Base-by-base conservation (phyloP, 306 rosid species). In the Medicago lupulina region DNA sequence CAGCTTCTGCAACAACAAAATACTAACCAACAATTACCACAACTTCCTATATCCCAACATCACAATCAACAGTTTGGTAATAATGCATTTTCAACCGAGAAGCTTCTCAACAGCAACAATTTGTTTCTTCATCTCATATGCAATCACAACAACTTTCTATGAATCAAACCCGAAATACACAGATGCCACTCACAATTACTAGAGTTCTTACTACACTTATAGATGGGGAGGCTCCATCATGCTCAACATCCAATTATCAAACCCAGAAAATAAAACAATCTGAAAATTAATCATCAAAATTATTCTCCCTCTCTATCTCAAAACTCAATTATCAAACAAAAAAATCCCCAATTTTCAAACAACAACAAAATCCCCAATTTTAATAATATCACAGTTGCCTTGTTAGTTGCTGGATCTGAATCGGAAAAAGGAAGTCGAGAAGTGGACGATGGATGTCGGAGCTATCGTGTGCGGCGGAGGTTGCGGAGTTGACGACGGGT, bases 181-280 rank as follows among this genome's bases (percentile, higher is more conserved):
- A 83, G 67, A 90, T 92, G 82, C 88, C 93, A 36, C 88, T 76
- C 70, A 62, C 82, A 70, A 76, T 78, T 71, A 89, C 89, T 62
- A 86, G 91, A 86, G 89, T 82, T 71, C 93, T 88, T 78, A 92
- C 98, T 41, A 89, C 85, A 67, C 85, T 95, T 77, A 92, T 98
- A 25, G 99, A 92, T 40, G 99, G 96, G 49, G 98, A 95, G 70
- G 97, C 93, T 78, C 99, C 99, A 34, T 95, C 99, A 36, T 95
- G 98, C 79, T 92, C 97, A 73, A 92, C 97, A 71, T 92, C 99
- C n/a, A n/a, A n/a, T n/a, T n/a, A n/a, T n/a, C n/a, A n/a, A n/a
- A n/a, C n/a, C n/a, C n/a, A n/a, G n/a, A n/a, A n/a, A n/a, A n/a
- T n/a, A n/a, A n/a, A n/a, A n/a, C n/a, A n/a, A n/a, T n/a, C n/a